Base-by-base conservation (phyloP, 2,329 filamentous ascomycete species). In the Alternaria alternata region DNA sequence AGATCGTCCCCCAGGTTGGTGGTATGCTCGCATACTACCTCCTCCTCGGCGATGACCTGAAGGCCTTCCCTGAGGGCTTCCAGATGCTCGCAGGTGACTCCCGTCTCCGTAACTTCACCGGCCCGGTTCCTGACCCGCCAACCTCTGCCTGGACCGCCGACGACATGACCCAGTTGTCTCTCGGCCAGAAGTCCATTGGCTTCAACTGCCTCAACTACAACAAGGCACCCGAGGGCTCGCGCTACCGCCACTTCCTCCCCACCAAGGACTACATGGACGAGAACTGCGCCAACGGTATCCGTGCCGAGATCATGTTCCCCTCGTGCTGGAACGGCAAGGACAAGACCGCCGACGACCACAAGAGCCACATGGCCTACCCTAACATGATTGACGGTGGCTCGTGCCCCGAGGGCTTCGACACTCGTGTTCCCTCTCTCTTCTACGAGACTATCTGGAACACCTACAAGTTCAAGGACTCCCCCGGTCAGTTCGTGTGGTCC, bases 191-290 rank as follows among this genome's bases (percentile, higher is more conserved):
- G 63, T 92, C 94, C 9, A 71, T 97, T 28, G 94, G 95, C 4
- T 97, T 97, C 86, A 98, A 98, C 84, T 98, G 95, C 80, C 81
- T 99, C 62, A 89, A 98, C 86, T 97, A 97, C 75, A 82, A 79
- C 24, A 70, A 70, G 18, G 58, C 78, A 0, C 82, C 91, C 2
- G 93, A 97, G 78, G 85, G 86, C 1, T 91, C 93, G 14, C 85
- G 96, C 36, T 91, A 88, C 78, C 92, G 94, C 66, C 94, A 97
- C 78, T 89, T 87, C 75, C 72, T 97, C 69, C 94, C 94, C 0
- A 86, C 90, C 70, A 96, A 96, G 84, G 79, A 80, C 0, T 96
- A 87, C 75, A 84, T 97, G 36, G 93, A 97, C 73, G 85, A 84
- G 55, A 89, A 94, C 80, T 98, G 94, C 81, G 80, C 81, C n/a